These are phyloP conservation scores for Tetragonia tetragonoides DNA, from an alignment of 148 eudicot species.

Conservation along the genomic window DNA sequence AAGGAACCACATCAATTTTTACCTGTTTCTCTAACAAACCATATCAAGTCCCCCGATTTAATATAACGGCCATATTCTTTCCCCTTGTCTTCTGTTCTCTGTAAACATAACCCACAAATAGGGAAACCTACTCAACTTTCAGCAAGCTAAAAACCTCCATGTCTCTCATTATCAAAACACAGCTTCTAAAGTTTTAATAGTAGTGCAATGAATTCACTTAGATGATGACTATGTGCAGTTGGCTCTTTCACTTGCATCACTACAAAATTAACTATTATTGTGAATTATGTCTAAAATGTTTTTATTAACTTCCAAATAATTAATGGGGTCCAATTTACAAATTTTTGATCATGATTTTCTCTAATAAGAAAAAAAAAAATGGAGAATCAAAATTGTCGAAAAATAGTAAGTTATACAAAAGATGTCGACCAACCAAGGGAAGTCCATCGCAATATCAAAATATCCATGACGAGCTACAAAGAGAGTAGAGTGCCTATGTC, in stretches of 20 bases:
- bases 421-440: too few relatives aligned
- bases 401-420: too few relatives aligned
- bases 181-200: neutral
- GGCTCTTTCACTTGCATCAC: neutral
- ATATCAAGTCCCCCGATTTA: slow-evolving; percentile 67
- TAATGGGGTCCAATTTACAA: too few relatives aligned
- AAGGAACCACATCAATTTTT: neutral
- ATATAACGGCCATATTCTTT: slow-evolving; percentile 79
- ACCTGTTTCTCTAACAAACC: slow-evolving; percentile 99
- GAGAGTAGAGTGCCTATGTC: too few relatives aligned
- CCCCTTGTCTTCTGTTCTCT: slow-evolving; percentile 95
- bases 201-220: too few relatives aligned
- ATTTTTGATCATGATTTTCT: too few relatives aligned
- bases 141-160: neutral
- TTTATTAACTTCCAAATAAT: too few relatives aligned
- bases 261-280: neutral
- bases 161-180: neutral
- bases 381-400: too few relatives aligned
- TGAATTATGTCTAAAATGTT: neutral
- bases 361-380: too few relatives aligned
- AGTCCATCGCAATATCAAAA: too few relatives aligned
- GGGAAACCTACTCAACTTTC: neutral
- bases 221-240: neutral
- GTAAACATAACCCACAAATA: slow-evolving; percentile 24
- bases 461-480: too few relatives aligned